Base-by-base conservation (phyloP, 805 yeast genomes). In the Starmerella powellii region DNA sequence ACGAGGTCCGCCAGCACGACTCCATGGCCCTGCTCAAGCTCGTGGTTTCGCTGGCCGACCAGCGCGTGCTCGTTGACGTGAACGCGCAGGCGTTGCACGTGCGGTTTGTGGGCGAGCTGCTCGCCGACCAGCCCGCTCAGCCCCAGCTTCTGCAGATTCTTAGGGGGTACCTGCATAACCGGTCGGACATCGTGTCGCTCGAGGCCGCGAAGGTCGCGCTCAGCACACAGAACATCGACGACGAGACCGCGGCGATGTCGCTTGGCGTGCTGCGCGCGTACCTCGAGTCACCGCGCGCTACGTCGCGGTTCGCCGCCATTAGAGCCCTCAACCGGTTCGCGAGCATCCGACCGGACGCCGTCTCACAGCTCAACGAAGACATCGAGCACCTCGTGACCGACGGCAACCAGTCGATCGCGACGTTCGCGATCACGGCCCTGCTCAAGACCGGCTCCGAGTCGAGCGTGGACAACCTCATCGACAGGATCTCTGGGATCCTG, bases 351-450 rank as follows among this genome's bases (percentile, higher is more conserved):
- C 95, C 97, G 8, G 79, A 76, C 55, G 73, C 80, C 39, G 76
- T 81, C 49, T 33, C 36, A 18, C 73, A 74, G 34, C 85, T 93
- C 61, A 91, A 85, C 58, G 66, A 72, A 38, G 96, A 87, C 61
- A 72, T 91, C 57, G 97, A 91, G 64, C 66, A 76, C 26, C 71
- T 91, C 60, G 83, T 91, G 56, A 79, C 80, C 58, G 97, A 88
- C 62, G 61, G 87, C 20, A 86, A 84, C 65, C 77, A 95, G 64
- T 79, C 95, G 27, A 77, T 91, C 51, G 88, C 97, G 12, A 91
- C 98, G 13, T 88, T 85, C 63, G 96, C 98, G 21, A 91, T 91
- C 60, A 91, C 97, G 27, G 88, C 97, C 2, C 70, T 91, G 57
- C 74, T 91, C 62, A 91, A 88, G 66, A 88, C 97, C 2, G 95